Evolutionary conservation across 2,329 filamentous ascomycete species (phyloP).

Genomic region (Dendryphion nanum): DNA sequence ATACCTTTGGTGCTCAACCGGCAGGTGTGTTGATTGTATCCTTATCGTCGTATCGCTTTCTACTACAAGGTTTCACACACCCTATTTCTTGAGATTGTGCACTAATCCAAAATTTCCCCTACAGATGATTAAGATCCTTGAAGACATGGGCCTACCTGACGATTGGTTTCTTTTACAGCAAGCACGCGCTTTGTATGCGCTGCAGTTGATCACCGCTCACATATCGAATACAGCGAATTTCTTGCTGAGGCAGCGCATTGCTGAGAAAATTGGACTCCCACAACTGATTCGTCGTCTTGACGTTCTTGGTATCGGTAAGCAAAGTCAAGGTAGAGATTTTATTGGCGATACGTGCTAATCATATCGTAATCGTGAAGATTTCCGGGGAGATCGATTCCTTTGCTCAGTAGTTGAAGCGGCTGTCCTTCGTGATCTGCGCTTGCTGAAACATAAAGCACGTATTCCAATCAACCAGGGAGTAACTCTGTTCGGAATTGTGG

Average conservation of each 20-base stretch:
- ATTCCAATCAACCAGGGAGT: conserved; percentile 68
- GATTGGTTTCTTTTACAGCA: conserved; percentile 65
- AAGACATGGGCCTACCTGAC: conserved; percentile 65
- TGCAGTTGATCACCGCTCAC: conserved; percentile 59
- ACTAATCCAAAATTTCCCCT: neutral
- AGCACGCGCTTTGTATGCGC: conserved; percentile 54
- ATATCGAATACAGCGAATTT: conserved; percentile 63
- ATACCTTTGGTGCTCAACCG: conserved; percentile 8
- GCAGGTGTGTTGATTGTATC: too few relatives aligned
- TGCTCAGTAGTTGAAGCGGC: conserved; percentile 62
- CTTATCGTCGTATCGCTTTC: too few relatives aligned
- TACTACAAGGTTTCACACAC: too few relatives aligned
- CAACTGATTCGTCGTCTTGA: conserved; percentile 59
- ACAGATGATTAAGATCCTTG: conserved; percentile 76
- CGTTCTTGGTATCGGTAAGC: conserved; percentile 50
- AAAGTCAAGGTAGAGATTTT: conserved; percentile 62
- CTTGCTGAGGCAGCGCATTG: conserved; percentile 59
- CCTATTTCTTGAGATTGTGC: neutral
- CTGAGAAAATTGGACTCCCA: conserved; percentile 57
- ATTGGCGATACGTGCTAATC: conserved; percentile 55
- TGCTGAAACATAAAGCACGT: conserved; percentile 73
- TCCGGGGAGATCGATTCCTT: conserved; percentile 65
- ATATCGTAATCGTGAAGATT: too few relatives aligned
- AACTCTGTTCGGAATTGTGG: conserved; percentile 77
- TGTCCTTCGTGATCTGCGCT: conserved; percentile 65